phyloP scores from a whole-genome alignment of 352 stramenopile genomes.

The Pythium scleroteichum region DNA sequence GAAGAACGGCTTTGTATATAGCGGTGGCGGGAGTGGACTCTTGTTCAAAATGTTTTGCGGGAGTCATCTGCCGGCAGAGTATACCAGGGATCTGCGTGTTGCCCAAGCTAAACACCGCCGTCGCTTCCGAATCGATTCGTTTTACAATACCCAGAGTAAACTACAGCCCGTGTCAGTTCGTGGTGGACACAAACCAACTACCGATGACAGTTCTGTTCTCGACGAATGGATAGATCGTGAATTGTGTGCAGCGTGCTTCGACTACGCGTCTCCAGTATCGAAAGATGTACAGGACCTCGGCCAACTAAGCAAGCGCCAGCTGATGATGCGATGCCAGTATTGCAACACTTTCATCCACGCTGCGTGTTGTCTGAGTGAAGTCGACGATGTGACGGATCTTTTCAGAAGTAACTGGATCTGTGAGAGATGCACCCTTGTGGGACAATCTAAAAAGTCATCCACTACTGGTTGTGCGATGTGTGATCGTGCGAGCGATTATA shows the following conservation, averaged over 20 bases:
- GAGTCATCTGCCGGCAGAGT: conserved; percentile 53
- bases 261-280: conserved; percentile 58
- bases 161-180: conserved; percentile 19
- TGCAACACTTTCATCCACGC: conserved; percentile 84
- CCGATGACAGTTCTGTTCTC: not conserved
- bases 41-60: conserved; percentile 68
- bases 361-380: conserved; percentile 77
- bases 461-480: conserved; percentile 60
- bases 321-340: conserved; percentile 86
- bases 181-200: not conserved
- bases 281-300: conserved; percentile 45
- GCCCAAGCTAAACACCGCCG: conserved; percentile 49
- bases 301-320: conserved; percentile 68
- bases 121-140: conserved; percentile 76
- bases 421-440: conserved; percentile 67
- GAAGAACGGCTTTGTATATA: conserved; percentile 62
- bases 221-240: conserved; percentile 67
- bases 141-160: conserved; percentile 67
- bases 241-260: conserved; percentile 76
- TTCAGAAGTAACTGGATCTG: conserved; percentile 87
- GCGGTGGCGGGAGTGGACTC: conserved; percentile 69
- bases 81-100: conserved; percentile 42
- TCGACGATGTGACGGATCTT: conserved; percentile 52
- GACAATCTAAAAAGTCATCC: conserved; percentile 33
- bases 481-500: conserved; percentile 66